Evolutionary conservation across 768 basidiomycete genomes (phyloP), one percentile per base, ranked within the genome.

Genomic region (Brasilioporus rufonigricans): DNA sequence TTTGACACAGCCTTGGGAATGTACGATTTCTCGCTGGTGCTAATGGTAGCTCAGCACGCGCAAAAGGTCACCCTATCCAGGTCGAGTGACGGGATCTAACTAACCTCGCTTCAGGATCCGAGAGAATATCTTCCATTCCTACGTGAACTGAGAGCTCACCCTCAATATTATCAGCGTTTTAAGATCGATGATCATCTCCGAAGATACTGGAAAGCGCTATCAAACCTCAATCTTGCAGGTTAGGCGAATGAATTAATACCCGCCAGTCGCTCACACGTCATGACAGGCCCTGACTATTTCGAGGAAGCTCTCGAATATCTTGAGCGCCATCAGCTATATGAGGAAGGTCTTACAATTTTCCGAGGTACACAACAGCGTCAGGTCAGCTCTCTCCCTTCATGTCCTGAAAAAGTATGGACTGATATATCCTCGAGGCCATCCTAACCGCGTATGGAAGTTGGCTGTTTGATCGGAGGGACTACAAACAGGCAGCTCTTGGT

Each of bases 101-200:
- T 53, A 9, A 56, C 19, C 49, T 27, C 26, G 52, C 53, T 55
- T 26, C 61, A 98, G 96, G 97, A 99, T 70, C 97, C 97, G 7
- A 80, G 94, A 62, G 97, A 99, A 67, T 99, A 99, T 65, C 83
- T 99, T 0, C 97, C 97, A 0, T 98, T 99, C 84, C 79, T 99
- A 31, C 85, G 93, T 10, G 92, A 96, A 60, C 79, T 99, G 9
- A 83, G 91, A 19, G 80, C 86, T 0, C 58, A 71, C 27, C 89
- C 93, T 43, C 82, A 81, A 54, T 80, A 83, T 65, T 91, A 96
- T 63, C 95, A 98, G 61, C 76, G 84, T 43, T 97, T 91, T 76
- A 82, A 82, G 60, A 98, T 99, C 54, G 95, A 99, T 65, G 93
- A 98, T 64, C 86, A 98, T 67, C 80, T 98, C 38, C 84, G 83